phyloP scores from a whole-genome alignment of 805 yeast genomes.

The Starmerella powellii region DNA sequence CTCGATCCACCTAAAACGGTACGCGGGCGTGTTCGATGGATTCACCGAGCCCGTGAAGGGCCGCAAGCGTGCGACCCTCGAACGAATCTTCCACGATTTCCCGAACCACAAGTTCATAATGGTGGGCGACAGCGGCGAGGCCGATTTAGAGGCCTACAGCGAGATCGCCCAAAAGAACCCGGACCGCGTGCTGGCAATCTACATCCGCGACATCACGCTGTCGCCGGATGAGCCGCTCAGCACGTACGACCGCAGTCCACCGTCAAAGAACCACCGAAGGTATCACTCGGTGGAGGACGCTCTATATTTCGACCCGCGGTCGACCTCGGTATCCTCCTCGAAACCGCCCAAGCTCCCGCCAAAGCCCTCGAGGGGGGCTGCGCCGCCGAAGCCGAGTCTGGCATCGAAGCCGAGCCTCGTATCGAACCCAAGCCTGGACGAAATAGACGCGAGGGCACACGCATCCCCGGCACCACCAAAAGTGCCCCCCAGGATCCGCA shows the following conservation, averaged over 20 bases:
- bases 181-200: constrained; percentile 55
- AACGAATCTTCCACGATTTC: constrained; percentile 56
- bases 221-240: constrained; percentile 23
- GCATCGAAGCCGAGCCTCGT: too few relatives aligned
- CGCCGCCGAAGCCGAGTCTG: not conserved
- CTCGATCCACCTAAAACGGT: constrained; percentile 77
- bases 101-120: constrained; percentile 67
- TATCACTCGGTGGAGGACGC: constrained; percentile 8
- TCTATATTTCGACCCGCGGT: not conserved
- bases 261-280: not conserved
- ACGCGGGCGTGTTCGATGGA: constrained; percentile 67
- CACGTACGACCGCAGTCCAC: constrained; percentile 1
- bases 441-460: too few relatives aligned
- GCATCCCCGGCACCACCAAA: too few relatives aligned
- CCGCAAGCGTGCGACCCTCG: constrained; percentile 57
- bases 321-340: not conserved
- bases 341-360: constrained; percentile 4
- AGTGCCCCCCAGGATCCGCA: too few relatives aligned
- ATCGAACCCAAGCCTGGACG: too few relatives aligned
- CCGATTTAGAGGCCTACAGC: constrained; percentile 82
- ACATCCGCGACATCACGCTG: constrained; percentile 57
- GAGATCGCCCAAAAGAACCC: constrained; percentile 55
- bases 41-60: constrained; percentile 79
- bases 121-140: constrained; percentile 93
- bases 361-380: not conserved